Base-by-base conservation (phyloP, 768 basidiomycete species). In the Macrolepiota dolichaula region DNA sequence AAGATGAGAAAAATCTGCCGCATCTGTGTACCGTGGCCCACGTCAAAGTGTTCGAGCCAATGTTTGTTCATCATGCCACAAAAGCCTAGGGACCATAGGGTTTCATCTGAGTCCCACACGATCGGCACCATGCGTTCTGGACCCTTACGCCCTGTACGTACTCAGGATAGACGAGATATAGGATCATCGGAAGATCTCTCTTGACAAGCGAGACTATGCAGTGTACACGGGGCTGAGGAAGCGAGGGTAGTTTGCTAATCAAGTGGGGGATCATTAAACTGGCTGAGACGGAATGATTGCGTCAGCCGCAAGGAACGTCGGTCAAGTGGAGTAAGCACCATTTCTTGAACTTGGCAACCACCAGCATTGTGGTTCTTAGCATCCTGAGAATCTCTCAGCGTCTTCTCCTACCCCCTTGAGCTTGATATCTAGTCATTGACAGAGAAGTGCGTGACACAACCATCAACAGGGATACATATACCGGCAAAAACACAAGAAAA, bases 221-320 rank as follows among this genome's bases (percentile, higher is more conserved):
- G 19, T 17, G 37, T 24, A 54, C 13, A 54, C 37, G 36, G 52
- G 12, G 50, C 29, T 24, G n/a, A 24, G 9, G 51, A 13, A 36
- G 52, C 11, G 35, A 25, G 32, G 19, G 10, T 5, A 29, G 12
- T 4, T 37, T 25, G 25, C 12, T 27, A 27, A 49, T 4, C 25
- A 24, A 49, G 47, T 13, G 22, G 19, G n/a, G 51, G 51, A 22
- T 49, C 47, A 11, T 49, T 22, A 49, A 25, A 25, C 50, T 32
- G 50, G 27, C 6, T 15, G 24, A n/a, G 29, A 51, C 50, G 24
- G 50, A 51, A 54, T 54, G 52, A 54, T 54, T 54, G 52, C 52
- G 52, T 38, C 52, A 38, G 15, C 10, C 24, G 37, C 13, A 54
- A 38, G 37, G 36, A 37, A 54, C 19, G 35, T 38, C 25, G 25